These are phyloP conservation scores for Trichoderma sp. DNA, from an alignment of 2,329 filamentous ascomycete genomes.

Conservation along the genomic window DNA sequence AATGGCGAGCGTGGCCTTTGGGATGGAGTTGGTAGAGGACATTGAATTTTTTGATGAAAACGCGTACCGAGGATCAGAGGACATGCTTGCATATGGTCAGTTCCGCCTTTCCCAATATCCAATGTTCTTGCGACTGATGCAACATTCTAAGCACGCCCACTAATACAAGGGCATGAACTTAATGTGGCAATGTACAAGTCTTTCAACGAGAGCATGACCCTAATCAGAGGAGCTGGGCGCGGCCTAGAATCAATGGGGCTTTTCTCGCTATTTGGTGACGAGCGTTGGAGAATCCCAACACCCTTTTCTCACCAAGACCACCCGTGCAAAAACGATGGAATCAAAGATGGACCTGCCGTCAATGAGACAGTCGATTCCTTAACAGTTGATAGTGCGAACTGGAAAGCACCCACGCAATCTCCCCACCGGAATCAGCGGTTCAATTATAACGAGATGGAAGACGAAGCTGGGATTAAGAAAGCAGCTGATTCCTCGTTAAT, in stretches of 20 bases:
- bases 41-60: not conserved
- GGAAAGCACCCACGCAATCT: too few species aligned
- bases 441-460: too few species aligned
- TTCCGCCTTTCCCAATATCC: not conserved
- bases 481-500: too few species aligned
- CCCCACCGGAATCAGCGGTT: too few species aligned
- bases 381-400: too few species aligned
- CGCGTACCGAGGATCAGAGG: not conserved
- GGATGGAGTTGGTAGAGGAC: not conserved
- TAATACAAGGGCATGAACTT: not conserved
- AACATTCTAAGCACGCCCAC: not conserved
- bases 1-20: too few species aligned
- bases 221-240: not conserved
- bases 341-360: too few species aligned
- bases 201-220: not conserved
- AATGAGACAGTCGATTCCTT: too few species aligned
- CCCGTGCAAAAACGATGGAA: too few species aligned
- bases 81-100: not conserved
- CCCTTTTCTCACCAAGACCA: too few species aligned
- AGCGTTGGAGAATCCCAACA: not conserved
- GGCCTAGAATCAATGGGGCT: not conserved
- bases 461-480: too few species aligned
- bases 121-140: not conserved
- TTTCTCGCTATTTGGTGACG: not conserved
- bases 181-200: conserved; percentile 12